Evolutionary conservation across 1,284 basidiomycete genomes (phyloP), one percentile per base, ranked within the genome.

Genomic region (Cryptococcus amylolentus): DNA sequence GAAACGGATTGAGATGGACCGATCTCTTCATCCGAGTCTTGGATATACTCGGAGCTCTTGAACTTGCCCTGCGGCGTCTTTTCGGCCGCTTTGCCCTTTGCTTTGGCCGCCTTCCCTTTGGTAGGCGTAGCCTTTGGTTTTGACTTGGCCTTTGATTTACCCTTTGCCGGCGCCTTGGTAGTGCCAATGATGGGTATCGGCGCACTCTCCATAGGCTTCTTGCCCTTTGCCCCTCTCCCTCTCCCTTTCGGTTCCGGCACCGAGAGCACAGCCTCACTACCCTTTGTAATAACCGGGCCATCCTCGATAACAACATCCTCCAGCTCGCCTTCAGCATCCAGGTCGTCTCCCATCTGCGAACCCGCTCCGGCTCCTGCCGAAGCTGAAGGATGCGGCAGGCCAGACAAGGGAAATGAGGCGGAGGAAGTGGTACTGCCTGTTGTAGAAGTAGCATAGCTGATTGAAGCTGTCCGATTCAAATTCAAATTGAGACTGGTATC

Each of bases 41-140:
- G 69, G 42, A 74, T 73, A 42, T 67, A 69, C 55, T 72, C 71
- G 4, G 65, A 66, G 37, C 67, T 69, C 57, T 74, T 74, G 61
- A 66, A 56, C 57, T 74, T 73, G 42, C 58, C 58, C 28, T 27
- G 56, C 2, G 50, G 18, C 20, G 54, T 54, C 5, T 56, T 44
- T n/a, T 40, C 51, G 26, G 44, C 52, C 43, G 57, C 67, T 38
- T 58, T 58, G 12, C 56, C 51, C 43, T 63, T 63, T 40, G 54
- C 54, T 12, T 42, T 42, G 4, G 41, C 12, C 6, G 41, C 23
- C 41, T 43, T 58, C 28, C 53, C 49, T 54, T 59, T 61, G 44
- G 54, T 35, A 44, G 55, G 40, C 50, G 31, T n/a, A 38, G 54
- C 40, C 37, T 59, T 57, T 20, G 60, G 26, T 41, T 37, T 28